Evolutionary conservation across 305 asterid species (phyloP).

Genomic region (Fraxinus sp.): DNA sequence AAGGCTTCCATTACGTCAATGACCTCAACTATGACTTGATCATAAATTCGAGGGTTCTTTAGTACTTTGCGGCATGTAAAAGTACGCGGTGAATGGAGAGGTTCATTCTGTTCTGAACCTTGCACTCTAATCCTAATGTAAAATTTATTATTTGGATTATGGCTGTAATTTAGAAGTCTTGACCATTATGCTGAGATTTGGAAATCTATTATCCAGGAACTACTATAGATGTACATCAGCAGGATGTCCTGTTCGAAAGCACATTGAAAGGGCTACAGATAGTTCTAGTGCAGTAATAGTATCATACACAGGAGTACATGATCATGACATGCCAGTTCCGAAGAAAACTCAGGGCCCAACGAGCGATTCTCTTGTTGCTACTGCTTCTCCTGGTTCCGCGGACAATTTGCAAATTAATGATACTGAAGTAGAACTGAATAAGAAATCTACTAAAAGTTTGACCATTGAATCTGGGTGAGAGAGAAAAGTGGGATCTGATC

Average conservation of each 20-base stretch:
- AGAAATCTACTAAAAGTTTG: conserved; percentile 46
- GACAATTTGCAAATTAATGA: conserved; percentile 30
- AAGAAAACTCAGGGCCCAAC: conserved; percentile 57
- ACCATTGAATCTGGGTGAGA: conserved; percentile 39
- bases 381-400: conserved; percentile 41
- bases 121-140: neutral
- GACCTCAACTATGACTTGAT: neutral
- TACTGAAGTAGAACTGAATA: conserved; percentile 32
- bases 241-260: conserved; percentile 89
- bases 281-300: conserved; percentile 50
- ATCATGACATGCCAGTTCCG: conserved; percentile 78
- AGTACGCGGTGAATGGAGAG: neutral
- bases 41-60: neutral
- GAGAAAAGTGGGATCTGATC: conserved; percentile 45
- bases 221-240: conserved; percentile 89
- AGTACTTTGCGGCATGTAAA: neutral
- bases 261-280: conserved; percentile 69
- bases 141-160: neutral
- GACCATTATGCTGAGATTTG: neutral
- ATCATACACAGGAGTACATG: conserved; percentile 77
- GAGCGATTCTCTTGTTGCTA: conserved; percentile 36
- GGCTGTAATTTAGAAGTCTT: neutral
- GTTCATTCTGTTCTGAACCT: neutral
- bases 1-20: neutral
- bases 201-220: conserved; percentile 45